Percentiles rank a stretch among this genome's conserved stretches.
phyloP scores from a whole-genome alignment of 2,329 filamentous ascomycete species.

The Dactylella cylindrospora region DNA sequence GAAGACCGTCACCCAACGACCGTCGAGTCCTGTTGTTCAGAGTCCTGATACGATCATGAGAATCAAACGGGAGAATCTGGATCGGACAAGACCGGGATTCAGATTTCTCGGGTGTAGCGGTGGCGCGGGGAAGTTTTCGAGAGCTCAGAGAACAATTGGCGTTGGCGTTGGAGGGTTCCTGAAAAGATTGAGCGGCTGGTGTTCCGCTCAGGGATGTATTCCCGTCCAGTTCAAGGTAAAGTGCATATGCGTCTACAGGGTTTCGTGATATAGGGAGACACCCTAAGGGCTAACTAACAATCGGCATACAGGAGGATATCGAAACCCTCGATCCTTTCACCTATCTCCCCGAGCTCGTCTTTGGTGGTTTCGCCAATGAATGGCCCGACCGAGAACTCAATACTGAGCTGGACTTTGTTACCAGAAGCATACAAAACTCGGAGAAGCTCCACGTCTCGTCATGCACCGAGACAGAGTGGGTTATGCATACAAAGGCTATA shows the following conservation, averaged over 20 bases:
- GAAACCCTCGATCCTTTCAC: conserved; percentile 41
- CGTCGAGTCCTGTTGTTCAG: conserved; percentile 13
- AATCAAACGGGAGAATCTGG: conserved; percentile 36
- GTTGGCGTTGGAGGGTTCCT: conserved; percentile 36
- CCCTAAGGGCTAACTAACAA: too few relatives aligned
- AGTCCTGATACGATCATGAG: conserved; percentile 28
- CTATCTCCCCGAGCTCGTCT: conserved; percentile 39
- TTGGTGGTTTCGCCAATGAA: conserved; percentile 38
- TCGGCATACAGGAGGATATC: conserved; percentile 32
- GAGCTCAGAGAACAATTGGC: conserved; percentile 34
- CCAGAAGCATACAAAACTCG: conserved; percentile 32
- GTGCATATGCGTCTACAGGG: neutral
- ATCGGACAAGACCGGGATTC: conserved; percentile 38
- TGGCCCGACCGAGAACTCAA: conserved; percentile 40
- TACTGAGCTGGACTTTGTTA: conserved; percentile 35
- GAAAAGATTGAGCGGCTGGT: conserved; percentile 42
- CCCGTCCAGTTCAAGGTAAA: conserved; percentile 34
- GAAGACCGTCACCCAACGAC: conserved; percentile 34
- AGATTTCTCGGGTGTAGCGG: conserved; percentile 40
- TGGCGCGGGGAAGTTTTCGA: conserved; percentile 40
- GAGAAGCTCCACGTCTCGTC: conserved; percentile 40
- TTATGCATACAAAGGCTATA: conserved; percentile 37
- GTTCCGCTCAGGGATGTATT: conserved; percentile 41
- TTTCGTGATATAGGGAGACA: neutral
- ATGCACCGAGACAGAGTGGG: conserved; percentile 39